These are phyloP conservation scores for Colletotrichum lupini DNA, from an alignment of 2,329 filamentous ascomycete species.

Conservation along the genomic window DNA sequence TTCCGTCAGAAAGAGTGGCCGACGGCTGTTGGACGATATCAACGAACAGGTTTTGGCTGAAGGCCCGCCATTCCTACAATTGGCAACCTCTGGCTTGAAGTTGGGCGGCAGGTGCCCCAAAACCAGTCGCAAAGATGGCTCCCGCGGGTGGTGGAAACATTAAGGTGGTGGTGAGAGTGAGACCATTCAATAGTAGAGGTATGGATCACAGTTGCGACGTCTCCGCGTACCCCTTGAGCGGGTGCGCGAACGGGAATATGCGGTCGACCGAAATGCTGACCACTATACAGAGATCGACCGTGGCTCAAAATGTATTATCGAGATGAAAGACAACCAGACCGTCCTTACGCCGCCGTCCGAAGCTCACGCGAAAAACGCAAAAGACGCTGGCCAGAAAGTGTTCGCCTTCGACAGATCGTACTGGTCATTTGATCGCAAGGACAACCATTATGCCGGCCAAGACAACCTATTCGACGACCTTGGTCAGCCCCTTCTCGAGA, in stretches of 20 bases:
- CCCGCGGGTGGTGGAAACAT: constrained; percentile 90
- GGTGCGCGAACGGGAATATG: neutral
- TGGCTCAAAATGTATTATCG: constrained; percentile 94
- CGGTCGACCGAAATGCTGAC: neutral
- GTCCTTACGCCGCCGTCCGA: constrained; percentile 79
- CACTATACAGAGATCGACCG: constrained; percentile 81
- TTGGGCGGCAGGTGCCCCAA: constrained; percentile 32
- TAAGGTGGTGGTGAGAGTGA: constrained; percentile 97
- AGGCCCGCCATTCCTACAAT: constrained; percentile 26
- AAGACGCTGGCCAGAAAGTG: constrained; percentile 79
- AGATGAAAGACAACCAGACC: constrained; percentile 95
- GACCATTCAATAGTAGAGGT: constrained; percentile 97
- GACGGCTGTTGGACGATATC: neutral
- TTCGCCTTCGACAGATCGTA: constrained; percentile 98
- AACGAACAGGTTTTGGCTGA: neutral
- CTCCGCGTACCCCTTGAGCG: neutral
- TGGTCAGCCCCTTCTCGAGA: constrained; percentile 90
- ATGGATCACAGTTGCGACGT: constrained; percentile 41
- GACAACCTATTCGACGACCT: constrained; percentile 89
- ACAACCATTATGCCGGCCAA: constrained; percentile 88
- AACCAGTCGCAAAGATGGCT: constrained; percentile 61
- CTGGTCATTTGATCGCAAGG: constrained; percentile 93
- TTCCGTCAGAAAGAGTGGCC: neutral
- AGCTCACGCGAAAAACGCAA: constrained; percentile 70
- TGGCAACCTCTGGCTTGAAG: constrained; percentile 21